Evolutionary conservation across 306 rosid genomes (phyloP).

Genomic region (Rosa lucieae): DNA sequence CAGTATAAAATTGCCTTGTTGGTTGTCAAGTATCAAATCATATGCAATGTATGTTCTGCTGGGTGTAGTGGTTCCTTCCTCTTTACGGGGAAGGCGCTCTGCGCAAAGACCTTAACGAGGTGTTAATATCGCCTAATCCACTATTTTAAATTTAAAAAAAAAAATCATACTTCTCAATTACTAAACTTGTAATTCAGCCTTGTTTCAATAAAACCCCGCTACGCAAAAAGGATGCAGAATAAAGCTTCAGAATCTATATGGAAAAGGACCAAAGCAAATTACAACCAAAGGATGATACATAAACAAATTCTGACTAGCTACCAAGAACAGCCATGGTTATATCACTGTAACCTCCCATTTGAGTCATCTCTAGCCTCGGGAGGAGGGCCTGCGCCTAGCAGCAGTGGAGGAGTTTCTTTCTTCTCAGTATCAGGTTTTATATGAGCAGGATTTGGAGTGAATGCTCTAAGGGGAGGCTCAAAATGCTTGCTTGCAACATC

Average conservation of each 20-base stretch:
- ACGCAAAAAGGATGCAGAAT: not conserved
- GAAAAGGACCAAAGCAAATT: not conserved
- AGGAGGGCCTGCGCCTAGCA: slow-evolving; percentile 62
- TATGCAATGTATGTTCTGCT: not conserved
- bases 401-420: slow-evolving; percentile 58
- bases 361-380: slow-evolving; percentile 26
- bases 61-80: no score
- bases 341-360: slow-evolving; percentile 1
- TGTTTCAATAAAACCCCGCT: not conserved
- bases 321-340: not conserved
- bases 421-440: slow-evolving; percentile 38
- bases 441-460: slow-evolving; percentile 42
- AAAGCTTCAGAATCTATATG: not conserved
- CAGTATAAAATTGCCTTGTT: not conserved
- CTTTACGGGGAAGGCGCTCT: no score
- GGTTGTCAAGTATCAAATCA: not conserved
- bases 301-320: not conserved
- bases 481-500: slow-evolving; percentile 80
- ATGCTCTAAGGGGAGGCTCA: slow-evolving; percentile 78
- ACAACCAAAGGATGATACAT: not conserved
- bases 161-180: no score
- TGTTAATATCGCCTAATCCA: not conserved
- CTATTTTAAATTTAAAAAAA: no score
- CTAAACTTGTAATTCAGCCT: not conserved
- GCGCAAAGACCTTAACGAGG: no score